Evolutionary conservation across 768 basidiomycete species (phyloP), one percentile per base, ranked within the genome.

Genomic region (Panellus pusillus): DNA sequence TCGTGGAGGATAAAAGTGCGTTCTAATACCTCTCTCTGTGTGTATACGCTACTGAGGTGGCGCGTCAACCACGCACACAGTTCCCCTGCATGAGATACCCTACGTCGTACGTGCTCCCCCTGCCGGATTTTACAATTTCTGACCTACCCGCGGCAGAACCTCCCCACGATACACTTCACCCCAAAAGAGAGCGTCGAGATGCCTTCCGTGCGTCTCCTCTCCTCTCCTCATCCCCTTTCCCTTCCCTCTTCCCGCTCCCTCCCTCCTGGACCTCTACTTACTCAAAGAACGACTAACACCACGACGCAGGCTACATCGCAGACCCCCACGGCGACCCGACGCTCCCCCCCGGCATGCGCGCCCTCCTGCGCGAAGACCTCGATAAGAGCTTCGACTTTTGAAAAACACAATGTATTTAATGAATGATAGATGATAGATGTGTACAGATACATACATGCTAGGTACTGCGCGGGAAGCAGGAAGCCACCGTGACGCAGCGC

Each of bases 101-200:
- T 92, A 85, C 57, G 69, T 86, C 15, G 90, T 90, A 61, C 44
- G 87, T n/a, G 17, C 14, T 28, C 9, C 18, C 44, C 13, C 28
- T 17, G 20, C 9, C 38, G 38, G 17, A 15, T 24, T 8, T 12
- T 24, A n/a, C n/a, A n/a, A n/a, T 36, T 17, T 17, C n/a, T 19
- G 20, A 27, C 12, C 19, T 15, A 42, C 29, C n/a, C 19, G 44
- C 48, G 27, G 44, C 19, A 96, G 91, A 89, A 93, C 63, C 83
- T 83, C 68, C 97, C 97, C 0, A 96, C 93, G 0, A 96, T 99
- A 65, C 72, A 61, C 15, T 98, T 98, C 77, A 90, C 89, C 62
- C 67, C 80, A 4, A 86, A 83, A 62, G 97, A 99, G 68, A 89
- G 89, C 40, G 93, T 98, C 6, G 93, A 98, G 72, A 99, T 99